Percentiles rank a stretch among this genome's conserved stretches.
Conservation (phyloP, 2,329 filamentous ascomycete genomes). For the Curvularia lunata region DNA sequence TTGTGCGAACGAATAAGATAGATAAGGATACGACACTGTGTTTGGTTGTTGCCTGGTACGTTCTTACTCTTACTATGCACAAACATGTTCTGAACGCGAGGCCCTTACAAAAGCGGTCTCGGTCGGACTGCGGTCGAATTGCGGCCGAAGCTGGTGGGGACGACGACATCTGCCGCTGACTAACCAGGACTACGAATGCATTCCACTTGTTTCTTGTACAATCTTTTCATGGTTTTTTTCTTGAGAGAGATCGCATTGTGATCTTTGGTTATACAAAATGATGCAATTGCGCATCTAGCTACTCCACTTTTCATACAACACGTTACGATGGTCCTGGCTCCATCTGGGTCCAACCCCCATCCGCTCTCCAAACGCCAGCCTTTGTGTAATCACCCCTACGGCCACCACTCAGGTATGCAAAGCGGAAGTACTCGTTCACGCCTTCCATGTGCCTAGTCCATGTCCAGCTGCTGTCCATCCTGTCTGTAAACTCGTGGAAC, state of each 20-base stretch:
- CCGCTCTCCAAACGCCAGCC: conserved; percentile 71
- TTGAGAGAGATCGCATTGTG: not conserved
- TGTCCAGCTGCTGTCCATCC: conserved; percentile 55
- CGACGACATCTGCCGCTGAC: not conserved
- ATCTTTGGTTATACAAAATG: not conserved
- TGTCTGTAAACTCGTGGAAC: conserved; percentile 71
- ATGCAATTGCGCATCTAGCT: not conserved
- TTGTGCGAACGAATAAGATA: no score
- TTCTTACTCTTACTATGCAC: no score
- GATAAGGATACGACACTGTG: not conserved
- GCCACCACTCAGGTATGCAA: conserved; percentile 74
- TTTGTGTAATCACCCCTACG: conserved; percentile 73
- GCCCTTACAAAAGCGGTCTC: not conserved
- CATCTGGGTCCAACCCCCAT: conserved; percentile 72
- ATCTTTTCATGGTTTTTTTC: not conserved
- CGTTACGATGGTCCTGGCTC: conserved; percentile 58
- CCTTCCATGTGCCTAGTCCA: conserved; percentile 62
- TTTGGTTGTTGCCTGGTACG: not conserved
- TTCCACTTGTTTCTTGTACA: not conserved
- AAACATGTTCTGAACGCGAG: not conserved
- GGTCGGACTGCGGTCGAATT: not conserved
- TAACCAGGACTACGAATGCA: not conserved
- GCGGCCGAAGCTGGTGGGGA: not conserved
- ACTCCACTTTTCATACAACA: not conserved
- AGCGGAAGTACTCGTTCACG: conserved; percentile 75